Base-by-base conservation (phyloP, 192 early-diverging fungal genomes). In the Backusella circina region DNA sequence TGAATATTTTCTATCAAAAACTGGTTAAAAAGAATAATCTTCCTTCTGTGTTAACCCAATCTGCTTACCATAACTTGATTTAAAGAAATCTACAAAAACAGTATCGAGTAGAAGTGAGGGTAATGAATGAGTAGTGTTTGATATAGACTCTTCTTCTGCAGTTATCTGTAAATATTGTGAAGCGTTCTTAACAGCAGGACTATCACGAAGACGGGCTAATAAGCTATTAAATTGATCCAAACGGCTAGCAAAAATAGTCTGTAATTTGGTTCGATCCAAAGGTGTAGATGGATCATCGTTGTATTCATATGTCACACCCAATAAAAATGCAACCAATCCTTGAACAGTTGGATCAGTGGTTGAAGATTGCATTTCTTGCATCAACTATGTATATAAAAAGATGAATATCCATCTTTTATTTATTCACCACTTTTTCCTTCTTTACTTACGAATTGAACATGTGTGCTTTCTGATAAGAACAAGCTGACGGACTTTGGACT, bases 281-380 rank as follows among this genome's bases (percentile, higher is more conserved):
- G 90, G 84, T 3, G 94, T 82, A 70, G 93, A 91, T 3, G 89
- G 79, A 39, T 95, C 93, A 81, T 94, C 85, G 79, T 98, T 96
- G 80, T 91, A 99, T 80, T 98, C 91, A 70, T 95, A 94, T 36
- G 93, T 86, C 9, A 97, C 86, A 3, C 95, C 93, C 30, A 98
- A 82, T 33, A 97, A 77, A 79, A 92, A 97, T 4, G 96, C 95
- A 2, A 94, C 88, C 50, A 98, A 81, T 9, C 98, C 97, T 84
- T 99, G 98, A 0, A 96, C 91, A 47, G 95, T 82, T 28, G 94
- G 89, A 72, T 96, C 93, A 37, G 93, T 89, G 8, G 92, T 90
- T 36, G 97, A 94, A 0, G 94, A 92, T 66, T 95, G 93, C 64
- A 99, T 92, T 82, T 95, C 90, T 78, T 96, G 94, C 16, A 98